Evolutionary conservation across 345 rosid species (phyloP), one percentile per base, ranked within the genome.

Genomic region (Cardiospermum halicacabum): DNA sequence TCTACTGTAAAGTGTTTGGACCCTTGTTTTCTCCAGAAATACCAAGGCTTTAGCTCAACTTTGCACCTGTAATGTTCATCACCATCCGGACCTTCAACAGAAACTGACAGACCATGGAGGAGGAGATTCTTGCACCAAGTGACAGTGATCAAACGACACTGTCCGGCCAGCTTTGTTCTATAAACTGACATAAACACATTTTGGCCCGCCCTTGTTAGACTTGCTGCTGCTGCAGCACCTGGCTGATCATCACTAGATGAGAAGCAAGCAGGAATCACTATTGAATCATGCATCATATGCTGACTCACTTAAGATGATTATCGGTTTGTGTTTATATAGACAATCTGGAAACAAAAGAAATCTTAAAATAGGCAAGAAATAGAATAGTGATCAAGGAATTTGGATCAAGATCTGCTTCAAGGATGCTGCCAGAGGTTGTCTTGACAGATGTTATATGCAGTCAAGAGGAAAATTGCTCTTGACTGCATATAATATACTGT

Each of bases 1-100:
- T 80, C 82, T 1, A 81, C 72, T 2, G 19, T 8, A 45, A 85
- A 80, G 49, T 67, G 75, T 71, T 80, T 82, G 48, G 75, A 77
- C 3, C 90, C 90, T 69, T 82, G 85, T 72, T 79, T 82, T 63
- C 78, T 78, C 87, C 84, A 78, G 53, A 85, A 85, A 60, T 64
- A 70, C 90, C 90, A 85, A 11, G 85, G 85, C 72, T 82, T 85
- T 24, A 80, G 69, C 45, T 85, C 85, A 15, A 80, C 58, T 51
- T 80, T 82, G 76, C 83, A 78, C 24, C 59, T 62, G 11, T 67
- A 42, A 26, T 55, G 71, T 5, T 72, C 71, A 3, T 65, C 53
- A 8, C 65, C 70, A 3, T 67, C 69, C 5, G 72, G 49, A n/a
- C 78, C 76, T 59, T 82, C 76, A 51, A 85, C 76, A 1, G 85